phyloP scores from a whole-genome alignment of 805 yeast species.

The Helenozyma rhizophorensis region DNA sequence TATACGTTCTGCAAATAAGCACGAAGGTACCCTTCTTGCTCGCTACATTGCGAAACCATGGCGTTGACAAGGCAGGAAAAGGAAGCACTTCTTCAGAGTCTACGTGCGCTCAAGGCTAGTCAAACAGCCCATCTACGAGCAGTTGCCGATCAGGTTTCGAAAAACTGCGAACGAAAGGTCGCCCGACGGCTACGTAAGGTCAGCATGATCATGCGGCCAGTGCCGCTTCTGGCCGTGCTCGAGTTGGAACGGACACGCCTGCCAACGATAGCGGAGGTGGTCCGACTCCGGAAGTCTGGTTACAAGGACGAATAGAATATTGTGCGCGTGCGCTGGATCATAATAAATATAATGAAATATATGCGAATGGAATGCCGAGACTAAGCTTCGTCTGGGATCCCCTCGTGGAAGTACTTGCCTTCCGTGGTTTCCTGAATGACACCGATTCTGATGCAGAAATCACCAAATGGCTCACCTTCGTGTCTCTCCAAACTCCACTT shows the following conservation, averaged over 20 bases:
- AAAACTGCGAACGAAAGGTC: slow-evolving; percentile 32
- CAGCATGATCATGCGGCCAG: slow-evolving; percentile 46
- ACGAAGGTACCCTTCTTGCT: too few species aligned
- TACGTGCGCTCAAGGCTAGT: slow-evolving; percentile 19
- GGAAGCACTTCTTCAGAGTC: slow-evolving; percentile 27
- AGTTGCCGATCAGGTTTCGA: slow-evolving; percentile 19
- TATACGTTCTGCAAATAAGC: too few species aligned
- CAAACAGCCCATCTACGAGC: slow-evolving; percentile 22
- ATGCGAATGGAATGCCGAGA: neutral
- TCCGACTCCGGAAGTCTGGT: too few species aligned
- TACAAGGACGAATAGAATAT: too few species aligned
- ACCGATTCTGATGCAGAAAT: slow-evolving; percentile 83
- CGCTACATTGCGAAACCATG: neutral
- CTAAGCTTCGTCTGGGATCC: slow-evolving; percentile 73
- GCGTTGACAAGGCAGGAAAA: slow-evolving; percentile 27
- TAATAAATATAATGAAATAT: slow-evolving; percentile 1
- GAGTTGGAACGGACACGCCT: slow-evolving; percentile 41
- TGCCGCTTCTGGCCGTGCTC: slow-evolving; percentile 41
- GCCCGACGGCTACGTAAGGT: slow-evolving; percentile 42
- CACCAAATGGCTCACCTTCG: slow-evolving; percentile 94
- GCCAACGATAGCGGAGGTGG: slow-evolving; percentile 19
- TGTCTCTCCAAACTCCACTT: slow-evolving; percentile 90
- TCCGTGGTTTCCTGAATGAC: slow-evolving; percentile 82
- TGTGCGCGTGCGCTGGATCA: neutral
- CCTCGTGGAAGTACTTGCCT: slow-evolving; percentile 94